A percentile compares a stretch with the other conserved stretches of the same genome.
Conservation (phyloP, 108 stramenopile species). For the Pseudonitzschia multiseries region DNA sequence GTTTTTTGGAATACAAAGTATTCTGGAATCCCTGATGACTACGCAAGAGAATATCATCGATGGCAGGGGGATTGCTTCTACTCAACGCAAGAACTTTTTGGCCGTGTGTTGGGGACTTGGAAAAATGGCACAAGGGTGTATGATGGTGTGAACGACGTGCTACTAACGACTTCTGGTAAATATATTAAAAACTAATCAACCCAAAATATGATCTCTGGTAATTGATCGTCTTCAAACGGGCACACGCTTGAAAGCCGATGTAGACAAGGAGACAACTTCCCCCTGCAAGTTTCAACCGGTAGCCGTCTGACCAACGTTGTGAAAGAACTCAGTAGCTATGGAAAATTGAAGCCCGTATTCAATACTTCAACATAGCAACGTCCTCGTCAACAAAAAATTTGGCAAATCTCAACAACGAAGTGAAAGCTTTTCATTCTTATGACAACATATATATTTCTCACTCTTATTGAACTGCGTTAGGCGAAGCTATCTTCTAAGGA, state of each 20-base stretch:
- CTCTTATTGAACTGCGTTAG: background rate
- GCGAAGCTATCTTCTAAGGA: background rate
- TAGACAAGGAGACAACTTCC: too few species aligned
- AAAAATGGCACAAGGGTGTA: constrained; percentile 27
- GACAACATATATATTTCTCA: background rate
- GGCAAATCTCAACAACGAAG: background rate
- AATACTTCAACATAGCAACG: too few species aligned
- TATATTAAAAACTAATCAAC: background rate
- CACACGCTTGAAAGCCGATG: too few species aligned
- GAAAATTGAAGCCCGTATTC: too few species aligned
- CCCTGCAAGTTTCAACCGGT: too few species aligned
- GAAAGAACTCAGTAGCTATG: too few species aligned
- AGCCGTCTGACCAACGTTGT: too few species aligned
- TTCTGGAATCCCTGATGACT: constrained; percentile 14
- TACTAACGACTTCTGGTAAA: background rate
- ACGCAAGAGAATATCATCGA: constrained; percentile 35
- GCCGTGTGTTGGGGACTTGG: constrained; percentile 37
- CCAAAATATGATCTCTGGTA: background rate
- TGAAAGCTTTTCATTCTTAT: background rate
- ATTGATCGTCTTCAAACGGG: too few species aligned
- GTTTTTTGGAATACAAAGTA: constrained; percentile 30
- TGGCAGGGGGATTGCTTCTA: constrained; percentile 30
- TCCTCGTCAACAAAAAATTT: too few species aligned
- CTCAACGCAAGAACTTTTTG: constrained; percentile 14
- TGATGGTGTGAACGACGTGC: constrained; percentile 27